Evolutionary conservation across 2,329 filamentous ascomycete species (phyloP), one percentile per base, ranked within the genome.

Genomic region (Apiospora marii): DNA sequence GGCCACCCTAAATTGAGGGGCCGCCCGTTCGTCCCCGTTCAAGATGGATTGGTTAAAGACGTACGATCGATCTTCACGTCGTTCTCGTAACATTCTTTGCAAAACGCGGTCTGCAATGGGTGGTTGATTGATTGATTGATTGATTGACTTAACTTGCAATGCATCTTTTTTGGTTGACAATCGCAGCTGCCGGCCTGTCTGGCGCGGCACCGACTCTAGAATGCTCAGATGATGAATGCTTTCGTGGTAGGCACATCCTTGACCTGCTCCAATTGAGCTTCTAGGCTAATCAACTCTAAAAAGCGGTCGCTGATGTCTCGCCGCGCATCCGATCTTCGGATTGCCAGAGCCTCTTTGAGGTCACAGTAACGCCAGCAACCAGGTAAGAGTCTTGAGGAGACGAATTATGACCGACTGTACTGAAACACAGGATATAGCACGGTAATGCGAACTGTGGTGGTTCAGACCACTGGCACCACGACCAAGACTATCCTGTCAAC

Each of bases 401-500:
- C 14, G 19, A 37, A 2, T 14, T 7, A 44, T 5, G 34, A 14
- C 1, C 19, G 34, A 6, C 37, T 22, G 30, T 41, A 14, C 22
- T 64, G 22, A 30, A 30, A 64, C 58, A 22, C 58, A 34, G 8
- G n/a, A 48, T 14, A 14, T 7, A 73, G 72, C 46, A 73, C 72
- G 30, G 44, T 73, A 14, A 61, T 51, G 43, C 43, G 48, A 13
- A 72, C 70, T n/a, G 51, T 72, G 19, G 64, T 49, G 14, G 58
- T 43, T 12, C 67, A 34, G 16, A 70, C 70, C 14, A 72, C 70
- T 13, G 71, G 49, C 1, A 74, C 71, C 12, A 73, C 53, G 24
- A 74, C 72, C 27, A 73, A 41, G 24, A 76, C 74, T 13, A 74
- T 73, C 3, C 73, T 71, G n/a, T 72, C 73, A 43, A 71, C 73